Conservation (phyloP, 805 yeast genomes). For the Kodamaea leandrae region DNA sequence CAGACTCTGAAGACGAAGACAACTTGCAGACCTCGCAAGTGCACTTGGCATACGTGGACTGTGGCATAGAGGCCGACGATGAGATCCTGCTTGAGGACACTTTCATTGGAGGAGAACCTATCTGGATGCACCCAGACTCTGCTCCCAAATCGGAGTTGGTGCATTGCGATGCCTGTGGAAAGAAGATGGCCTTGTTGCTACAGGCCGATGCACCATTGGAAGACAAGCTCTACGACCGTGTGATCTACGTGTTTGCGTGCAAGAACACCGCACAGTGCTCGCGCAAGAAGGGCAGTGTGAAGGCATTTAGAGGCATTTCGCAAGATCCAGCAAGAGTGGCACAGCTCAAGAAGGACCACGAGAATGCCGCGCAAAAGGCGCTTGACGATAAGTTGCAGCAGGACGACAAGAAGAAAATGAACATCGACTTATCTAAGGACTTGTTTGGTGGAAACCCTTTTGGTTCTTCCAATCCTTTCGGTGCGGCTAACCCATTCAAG, state of each 20-base stretch:
- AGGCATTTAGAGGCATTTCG: constrained; percentile 73
- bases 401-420: constrained; percentile 42
- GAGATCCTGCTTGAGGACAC: constrained; percentile 56
- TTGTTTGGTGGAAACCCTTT: constrained; percentile 20
- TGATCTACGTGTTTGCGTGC: constrained; percentile 79
- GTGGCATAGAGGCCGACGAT: constrained; percentile 40
- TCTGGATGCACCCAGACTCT: constrained; percentile 65
- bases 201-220: constrained; percentile 84
- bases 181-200: constrained; percentile 60
- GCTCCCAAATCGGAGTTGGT: constrained; percentile 53
- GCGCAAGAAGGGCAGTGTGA: constrained; percentile 64
- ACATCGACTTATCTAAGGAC: constrained; percentile 39
- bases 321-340: constrained; percentile 53
- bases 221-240: constrained; percentile 71
- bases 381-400: constrained; percentile 40
- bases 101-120: constrained; percentile 70
- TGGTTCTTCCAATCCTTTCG: constrained; percentile 26
- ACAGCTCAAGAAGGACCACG: constrained; percentile 35
- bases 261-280: constrained; percentile 54
- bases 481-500: constrained; percentile 11
- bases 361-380: constrained; percentile 26
- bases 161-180: constrained; percentile 64
- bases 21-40: constrained; percentile 36
- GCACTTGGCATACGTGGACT: constrained; percentile 64
- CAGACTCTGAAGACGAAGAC: constrained; percentile 54